Evolutionary conservation across 129 eudicot genomes (phyloP), one percentile per base, ranked within the genome.

Genomic region (Arctium minus): DNA sequence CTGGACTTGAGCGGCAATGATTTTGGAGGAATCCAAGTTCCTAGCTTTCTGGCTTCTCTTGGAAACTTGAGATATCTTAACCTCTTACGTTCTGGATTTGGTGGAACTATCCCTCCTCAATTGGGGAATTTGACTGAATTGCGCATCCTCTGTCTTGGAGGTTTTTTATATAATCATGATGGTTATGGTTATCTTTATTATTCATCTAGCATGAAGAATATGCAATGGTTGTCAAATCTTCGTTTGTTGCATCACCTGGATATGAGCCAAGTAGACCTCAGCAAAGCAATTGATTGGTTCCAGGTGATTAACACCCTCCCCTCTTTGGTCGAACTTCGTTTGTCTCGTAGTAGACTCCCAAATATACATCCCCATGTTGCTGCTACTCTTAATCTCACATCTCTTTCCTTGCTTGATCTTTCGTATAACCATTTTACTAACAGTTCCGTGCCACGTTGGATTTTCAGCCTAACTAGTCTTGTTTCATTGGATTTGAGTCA

Each of bases 21-120:
- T 22, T 82, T 86, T 50, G 38, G 22, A 3, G 73, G 72, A 8
- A 70, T 56, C 35, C 36, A 27, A n/a, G 50, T 86, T 72, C 89
- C 88, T 4, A 64, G 46, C 10, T 86, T 86, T 65, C 4, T 86
- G 9, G 86, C 86, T 69, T 86, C 88, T 30, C 27, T 81, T 30
- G 15, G 4, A 11, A 87, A 40, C 9, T 62, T 87, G 62, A 48
- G 72, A 29, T 83, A 87, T 79, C 81, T 87, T 9, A 80, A 79
- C 50, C 86, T 87, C 37, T 83, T 87, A 2, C 0, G 13, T 10
- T 78, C 87, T 3, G 40, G 71, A 0, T 83, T 87, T 76, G 39
- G 17, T 31, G 85, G 90, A 30, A 56, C 35, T 1, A 71, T 87
- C 12, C 85, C 90, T 42, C 73, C 42, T 46, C 79, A 83, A 27